These are phyloP conservation scores for Pichia sp. DNA, from an alignment of 1,139 yeast genomes.

Conservation along the genomic window DNA sequence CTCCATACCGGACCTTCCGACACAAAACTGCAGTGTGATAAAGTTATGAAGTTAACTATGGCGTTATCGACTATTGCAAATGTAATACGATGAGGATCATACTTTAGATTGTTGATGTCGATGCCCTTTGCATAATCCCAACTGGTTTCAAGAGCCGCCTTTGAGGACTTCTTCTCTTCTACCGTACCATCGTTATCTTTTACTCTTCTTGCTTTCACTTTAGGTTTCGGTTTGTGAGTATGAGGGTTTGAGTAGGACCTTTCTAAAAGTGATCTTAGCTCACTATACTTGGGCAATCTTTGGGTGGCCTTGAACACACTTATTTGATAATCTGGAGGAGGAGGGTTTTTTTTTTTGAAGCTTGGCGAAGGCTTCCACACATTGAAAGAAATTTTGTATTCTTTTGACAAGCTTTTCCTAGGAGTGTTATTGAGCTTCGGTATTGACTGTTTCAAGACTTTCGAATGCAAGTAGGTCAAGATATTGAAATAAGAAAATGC, in stretches of 20 bases:
- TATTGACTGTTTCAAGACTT: constrained; percentile 13
- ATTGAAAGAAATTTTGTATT: constrained; percentile 42
- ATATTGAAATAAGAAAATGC: constrained; percentile 20
- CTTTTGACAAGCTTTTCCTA: neutral
- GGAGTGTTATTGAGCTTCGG: constrained; percentile 4
- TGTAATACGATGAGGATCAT: constrained; percentile 37
- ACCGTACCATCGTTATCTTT: neutral
- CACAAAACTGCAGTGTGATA: constrained; percentile 59
- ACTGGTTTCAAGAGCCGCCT: constrained; percentile 31
- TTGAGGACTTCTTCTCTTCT: constrained; percentile 24
- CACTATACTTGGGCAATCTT: constrained; percentile 50
- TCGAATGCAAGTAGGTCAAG: constrained; percentile 19
- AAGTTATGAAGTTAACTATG: constrained; percentile 58
- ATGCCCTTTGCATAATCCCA: constrained; percentile 22
- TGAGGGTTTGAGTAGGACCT: constrained; percentile 24
- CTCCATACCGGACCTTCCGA: constrained; percentile 34
- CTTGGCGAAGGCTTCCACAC: constrained; percentile 82
- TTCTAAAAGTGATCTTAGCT: constrained; percentile 37
- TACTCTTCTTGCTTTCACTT: constrained; percentile 22
- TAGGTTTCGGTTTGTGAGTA: constrained; percentile 12
- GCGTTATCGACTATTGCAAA: constrained; percentile 73
- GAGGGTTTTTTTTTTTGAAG: constrained; percentile 68
- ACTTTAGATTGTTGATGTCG: constrained; percentile 34
- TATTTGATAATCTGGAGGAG: constrained; percentile 72
- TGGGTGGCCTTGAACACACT: constrained; percentile 51